Base-by-base conservation (phyloP, 2,329 filamentous ascomycete genomes). In the Scedosporium boydii region DNA sequence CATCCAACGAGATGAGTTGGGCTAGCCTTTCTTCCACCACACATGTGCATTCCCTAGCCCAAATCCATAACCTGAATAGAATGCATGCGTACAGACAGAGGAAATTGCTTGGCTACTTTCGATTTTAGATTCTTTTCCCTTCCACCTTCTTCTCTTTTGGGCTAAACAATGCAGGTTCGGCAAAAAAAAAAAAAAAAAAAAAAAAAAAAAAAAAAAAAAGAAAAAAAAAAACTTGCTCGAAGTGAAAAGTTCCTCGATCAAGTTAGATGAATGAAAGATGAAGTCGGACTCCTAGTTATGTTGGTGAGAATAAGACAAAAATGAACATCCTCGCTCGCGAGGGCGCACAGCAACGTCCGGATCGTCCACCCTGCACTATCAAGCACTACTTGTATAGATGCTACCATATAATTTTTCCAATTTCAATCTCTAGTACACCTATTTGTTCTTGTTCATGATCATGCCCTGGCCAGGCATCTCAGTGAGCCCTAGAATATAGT, bases 401-500 rank as follows among this genome's bases (percentile, higher is more conserved):
- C 34, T 38, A 38, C 9, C 9, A 38, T 38, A 18, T 18, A 48
- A 12, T 48, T 57, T 34, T 57, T 57, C 29, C 53, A 23, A n/a
- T 38, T 38, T 38, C 34, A 38, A 38, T 38, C 10, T 12, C 34
- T 38, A 38, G 34, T 38, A 12, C 34, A 58, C n/a, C 34, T 58
- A 42, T 42, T 42, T 57, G 23, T 34, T 58, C 56, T 58, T 41
- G 27, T 58, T 58, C 56, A 58, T 41, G 6, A 42, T 41, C 26
- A 41, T 41, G 9, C 26, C 59, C 48, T 62, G 60, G 34, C 60
- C 60, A 12, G 60, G 60, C 60, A 62, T 62, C 26, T 41, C 51
- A 9, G 60, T 42, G 60, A 62, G 60, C 60, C 60, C 60, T 62
- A 38, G 16, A 38, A 38, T 6, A 29, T 1, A 12, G 56, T 7